Evolutionary conservation across 1,284 basidiomycete genomes (phyloP).

Genomic region (Cystobasidium pallidum): DNA sequence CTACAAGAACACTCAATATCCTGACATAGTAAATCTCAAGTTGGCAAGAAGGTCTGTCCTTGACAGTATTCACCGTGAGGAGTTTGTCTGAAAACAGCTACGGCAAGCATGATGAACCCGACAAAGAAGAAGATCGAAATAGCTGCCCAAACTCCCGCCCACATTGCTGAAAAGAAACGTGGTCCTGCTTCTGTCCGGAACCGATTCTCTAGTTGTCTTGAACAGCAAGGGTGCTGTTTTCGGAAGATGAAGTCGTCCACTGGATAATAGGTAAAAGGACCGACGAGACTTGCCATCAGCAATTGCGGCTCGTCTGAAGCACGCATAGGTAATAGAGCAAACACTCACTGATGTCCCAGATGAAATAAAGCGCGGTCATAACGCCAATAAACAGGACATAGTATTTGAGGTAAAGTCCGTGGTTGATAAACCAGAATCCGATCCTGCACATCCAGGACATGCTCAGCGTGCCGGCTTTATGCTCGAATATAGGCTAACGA

Average conservation of each 20-base stretch:
- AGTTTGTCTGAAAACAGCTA: conserved; percentile 44
- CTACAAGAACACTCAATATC: too few species aligned
- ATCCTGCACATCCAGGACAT: conserved; percentile 8
- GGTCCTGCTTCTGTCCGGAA: conserved; percentile 23
- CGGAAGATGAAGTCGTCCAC: conserved; percentile 46
- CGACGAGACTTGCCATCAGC: too few species aligned
- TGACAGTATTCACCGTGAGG: conserved; percentile 44
- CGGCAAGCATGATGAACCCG: conserved; percentile 35
- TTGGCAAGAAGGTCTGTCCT: conserved; percentile 42
- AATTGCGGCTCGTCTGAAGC: too few species aligned
- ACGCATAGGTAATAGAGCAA: too few species aligned
- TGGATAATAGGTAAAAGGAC: too few species aligned
- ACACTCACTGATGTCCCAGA: conserved; percentile 67
- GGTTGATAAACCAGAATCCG: conserved; percentile 80
- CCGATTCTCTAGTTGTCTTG: conserved; percentile 25
- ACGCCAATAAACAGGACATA: conserved; percentile 85
- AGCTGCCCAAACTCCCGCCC: conserved; percentile 19
- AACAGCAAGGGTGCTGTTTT: conserved; percentile 37
- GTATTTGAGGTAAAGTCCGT: conserved; percentile 67
- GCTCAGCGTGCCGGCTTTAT: background rate
- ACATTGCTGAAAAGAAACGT: conserved; percentile 7
- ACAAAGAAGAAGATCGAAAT: conserved; percentile 43
- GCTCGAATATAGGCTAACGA: conserved; percentile 44
- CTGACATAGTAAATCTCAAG: background rate
- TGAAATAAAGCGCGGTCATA: conserved; percentile 84